These are phyloP conservation scores for Myriosclerotinia curreyana DNA, from an alignment of 2,329 filamentous ascomycete genomes.

Conservation along the genomic window DNA sequence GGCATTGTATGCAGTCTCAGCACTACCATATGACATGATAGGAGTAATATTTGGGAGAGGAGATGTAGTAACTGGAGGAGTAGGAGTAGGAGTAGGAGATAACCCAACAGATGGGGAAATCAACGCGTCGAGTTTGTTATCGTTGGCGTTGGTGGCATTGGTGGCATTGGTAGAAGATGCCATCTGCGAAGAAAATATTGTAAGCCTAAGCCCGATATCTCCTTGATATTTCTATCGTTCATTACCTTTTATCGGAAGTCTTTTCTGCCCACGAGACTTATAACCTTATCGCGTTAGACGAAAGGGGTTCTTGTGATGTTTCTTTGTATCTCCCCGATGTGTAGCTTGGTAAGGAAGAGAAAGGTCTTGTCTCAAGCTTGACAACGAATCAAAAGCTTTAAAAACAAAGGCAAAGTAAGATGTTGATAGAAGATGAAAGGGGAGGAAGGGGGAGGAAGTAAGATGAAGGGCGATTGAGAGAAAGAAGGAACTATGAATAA, in stretches of 20 bases:
- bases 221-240: neutral
- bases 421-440: conserved; percentile 3
- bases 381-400: neutral
- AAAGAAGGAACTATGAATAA: too few species aligned
- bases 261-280: neutral
- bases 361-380: neutral
- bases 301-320: neutral
- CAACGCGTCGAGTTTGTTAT: neutral
- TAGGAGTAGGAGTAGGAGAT: neutral
- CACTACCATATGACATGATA: conserved; percentile 1
- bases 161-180: neutral
- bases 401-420: neutral
- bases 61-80: neutral
- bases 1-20: conserved; percentile 14
- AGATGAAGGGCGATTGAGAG: too few species aligned
- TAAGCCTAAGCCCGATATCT: neutral
- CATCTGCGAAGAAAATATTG: conserved; percentile 5
- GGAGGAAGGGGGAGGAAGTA: neutral
- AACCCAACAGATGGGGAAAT: neutral
- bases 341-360: neutral
- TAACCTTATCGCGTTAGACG: neutral
- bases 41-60: conserved; percentile 3
- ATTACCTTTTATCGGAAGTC: neutral
- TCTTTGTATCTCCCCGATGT: neutral
- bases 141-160: neutral